These are phyloP conservation scores for Gnomoniopsis sp. DNA, from an alignment of 2,329 filamentous ascomycete species.

Conservation along the genomic window DNA sequence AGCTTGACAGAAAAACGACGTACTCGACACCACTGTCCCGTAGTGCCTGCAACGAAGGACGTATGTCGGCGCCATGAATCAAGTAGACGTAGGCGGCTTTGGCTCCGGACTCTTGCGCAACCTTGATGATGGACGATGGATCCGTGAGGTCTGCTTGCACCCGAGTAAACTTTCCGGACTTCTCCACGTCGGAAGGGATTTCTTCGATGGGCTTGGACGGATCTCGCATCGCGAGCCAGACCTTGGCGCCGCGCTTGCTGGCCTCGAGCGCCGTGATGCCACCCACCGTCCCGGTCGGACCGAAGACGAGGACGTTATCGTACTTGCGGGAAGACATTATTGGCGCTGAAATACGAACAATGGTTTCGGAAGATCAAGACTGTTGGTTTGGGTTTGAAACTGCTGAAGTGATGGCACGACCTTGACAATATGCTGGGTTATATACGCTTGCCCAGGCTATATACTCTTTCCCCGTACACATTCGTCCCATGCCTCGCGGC, in stretches of 20 bases:
- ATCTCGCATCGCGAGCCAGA: conserved; percentile 18
- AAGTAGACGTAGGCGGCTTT: conserved; percentile 47
- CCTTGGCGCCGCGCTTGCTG: conserved; percentile 36
- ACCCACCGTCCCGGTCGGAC: conserved; percentile 44
- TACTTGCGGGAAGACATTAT: conserved; percentile 20
- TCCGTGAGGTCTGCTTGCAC: conserved; percentile 39
- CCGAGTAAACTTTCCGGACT: conserved; percentile 17
- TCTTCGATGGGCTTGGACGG: conserved; percentile 36
- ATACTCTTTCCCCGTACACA: too few species aligned
- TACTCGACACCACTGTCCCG: conserved; percentile 41
- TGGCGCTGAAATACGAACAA: background rate
- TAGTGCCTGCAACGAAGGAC: conserved; percentile 36
- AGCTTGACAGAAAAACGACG: conserved; percentile 42
- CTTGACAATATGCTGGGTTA: too few species aligned
- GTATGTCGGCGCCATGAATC: conserved; percentile 32
- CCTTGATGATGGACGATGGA: conserved; percentile 35
- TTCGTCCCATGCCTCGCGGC: too few species aligned
- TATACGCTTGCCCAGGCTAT: too few species aligned
- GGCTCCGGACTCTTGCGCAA: conserved; percentile 39
- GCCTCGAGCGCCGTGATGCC: conserved; percentile 36
- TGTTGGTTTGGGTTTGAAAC: too few species aligned
- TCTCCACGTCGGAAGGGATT: conserved; percentile 14
- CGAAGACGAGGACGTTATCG: conserved; percentile 40
- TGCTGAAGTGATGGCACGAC: too few species aligned
- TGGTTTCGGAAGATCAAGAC: too few species aligned